A percentile compares a stretch with the other conserved stretches of the same genome.
Evolutionary conservation across 2,329 filamentous ascomycete species (phyloP).

Genomic region (Alternaria brassicae): DNA sequence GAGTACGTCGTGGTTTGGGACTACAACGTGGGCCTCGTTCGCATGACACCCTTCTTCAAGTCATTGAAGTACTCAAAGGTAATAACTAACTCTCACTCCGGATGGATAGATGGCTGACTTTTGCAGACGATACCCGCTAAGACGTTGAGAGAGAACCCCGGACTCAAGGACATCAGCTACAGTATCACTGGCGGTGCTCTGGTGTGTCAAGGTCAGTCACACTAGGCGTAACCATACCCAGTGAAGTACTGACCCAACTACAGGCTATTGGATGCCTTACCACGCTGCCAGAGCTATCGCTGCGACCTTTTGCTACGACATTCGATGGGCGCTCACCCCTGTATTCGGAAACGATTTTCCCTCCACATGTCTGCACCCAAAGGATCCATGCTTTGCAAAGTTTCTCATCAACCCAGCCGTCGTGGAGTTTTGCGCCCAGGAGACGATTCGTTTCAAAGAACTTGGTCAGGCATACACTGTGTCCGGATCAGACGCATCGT

Average conservation of each 20-base stretch:
- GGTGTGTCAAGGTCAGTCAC: slow-evolving; percentile 70
- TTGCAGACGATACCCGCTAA: slow-evolving; percentile 84
- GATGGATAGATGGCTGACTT: slow-evolving; percentile 18
- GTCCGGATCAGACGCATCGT: neutral
- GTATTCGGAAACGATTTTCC: slow-evolving; percentile 88
- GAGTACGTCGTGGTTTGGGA: slow-evolving; percentile 92
- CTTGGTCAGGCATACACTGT: slow-evolving; percentile 31
- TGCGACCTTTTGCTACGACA: slow-evolving; percentile 84
- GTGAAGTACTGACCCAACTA: slow-evolving; percentile 14
- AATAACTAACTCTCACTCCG: slow-evolving; percentile 25
- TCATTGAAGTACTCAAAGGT: slow-evolving; percentile 88
- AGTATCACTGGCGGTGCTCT: slow-evolving; percentile 95
- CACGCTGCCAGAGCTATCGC: slow-evolving; percentile 85
- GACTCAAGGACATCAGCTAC: slow-evolving; percentile 86
- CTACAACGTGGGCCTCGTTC: slow-evolving; percentile 91
- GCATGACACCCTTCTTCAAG: slow-evolving; percentile 95
- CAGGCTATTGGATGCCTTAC: slow-evolving; percentile 97
- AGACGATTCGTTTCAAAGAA: slow-evolving; percentile 49
- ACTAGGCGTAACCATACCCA: neutral
- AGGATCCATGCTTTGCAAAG: slow-evolving; percentile 66
- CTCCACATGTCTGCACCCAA: slow-evolving; percentile 69
- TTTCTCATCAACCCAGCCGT: slow-evolving; percentile 53
- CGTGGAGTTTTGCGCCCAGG: slow-evolving; percentile 46
- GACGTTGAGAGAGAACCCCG: slow-evolving; percentile 72
- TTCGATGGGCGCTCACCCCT: slow-evolving; percentile 85